These are phyloP conservation scores for Dioszegia aurantiaca DNA, from an alignment of 768 basidiomycete genomes.

Conservation along the genomic window DNA sequence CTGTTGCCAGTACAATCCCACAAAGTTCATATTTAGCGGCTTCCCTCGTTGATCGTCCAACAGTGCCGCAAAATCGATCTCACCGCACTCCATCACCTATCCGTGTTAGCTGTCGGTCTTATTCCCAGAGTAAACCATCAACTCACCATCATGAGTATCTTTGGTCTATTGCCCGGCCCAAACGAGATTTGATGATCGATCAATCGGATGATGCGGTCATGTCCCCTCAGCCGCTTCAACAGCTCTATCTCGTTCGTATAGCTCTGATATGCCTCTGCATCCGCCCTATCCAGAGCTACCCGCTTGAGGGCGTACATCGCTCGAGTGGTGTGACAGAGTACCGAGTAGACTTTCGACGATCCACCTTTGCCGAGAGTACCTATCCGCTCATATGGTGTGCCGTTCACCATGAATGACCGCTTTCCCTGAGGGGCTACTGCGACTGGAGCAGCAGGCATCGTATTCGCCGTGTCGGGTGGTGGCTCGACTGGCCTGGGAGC, in stretches of 20 bases:
- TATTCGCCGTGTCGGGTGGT: background rate
- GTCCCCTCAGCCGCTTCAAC: constrained; percentile 88
- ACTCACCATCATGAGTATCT: constrained; percentile 62
- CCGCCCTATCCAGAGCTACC: constrained; percentile 83
- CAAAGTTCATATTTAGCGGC: constrained; percentile 85
- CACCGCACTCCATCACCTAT: constrained; percentile 91
- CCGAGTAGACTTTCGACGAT: constrained; percentile 91
- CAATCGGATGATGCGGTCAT: constrained; percentile 83
- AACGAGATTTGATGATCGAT: constrained; percentile 87
- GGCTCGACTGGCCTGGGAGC: constrained; percentile 9
- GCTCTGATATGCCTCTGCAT: constrained; percentile 79
- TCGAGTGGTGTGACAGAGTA: constrained; percentile 66
- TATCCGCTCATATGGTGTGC: constrained; percentile 74
- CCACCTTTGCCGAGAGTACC: constrained; percentile 91
- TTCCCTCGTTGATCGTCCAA: constrained; percentile 80
- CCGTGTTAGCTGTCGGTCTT: constrained; percentile 16
- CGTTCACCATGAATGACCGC: constrained; percentile 58
- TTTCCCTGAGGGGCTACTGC: constrained; percentile 24
- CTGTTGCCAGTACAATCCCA: constrained; percentile 96
- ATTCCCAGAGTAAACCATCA: background rate
- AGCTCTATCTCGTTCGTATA: constrained; percentile 96
- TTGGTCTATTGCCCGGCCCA: constrained; percentile 60
- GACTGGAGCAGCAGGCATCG: constrained; percentile 16
- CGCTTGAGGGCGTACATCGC: constrained; percentile 88
- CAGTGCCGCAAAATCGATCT: constrained; percentile 82